Conservation (phyloP, 345 rosid species). For the Eutrema yunnanense region DNA sequence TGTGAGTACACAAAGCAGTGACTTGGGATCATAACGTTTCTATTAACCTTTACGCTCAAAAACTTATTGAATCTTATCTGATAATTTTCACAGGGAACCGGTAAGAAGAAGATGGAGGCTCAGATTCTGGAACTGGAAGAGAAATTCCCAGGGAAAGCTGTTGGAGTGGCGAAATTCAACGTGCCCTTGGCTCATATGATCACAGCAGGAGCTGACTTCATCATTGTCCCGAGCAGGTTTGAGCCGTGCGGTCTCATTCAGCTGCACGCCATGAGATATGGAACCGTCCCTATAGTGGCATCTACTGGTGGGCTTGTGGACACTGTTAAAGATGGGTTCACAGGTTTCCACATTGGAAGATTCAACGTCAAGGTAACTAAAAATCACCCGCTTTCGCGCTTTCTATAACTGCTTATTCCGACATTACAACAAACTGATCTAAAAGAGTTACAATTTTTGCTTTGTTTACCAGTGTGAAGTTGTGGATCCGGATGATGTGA, state of each 20-base stretch:
- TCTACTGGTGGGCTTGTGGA: slow-evolving; percentile 97
- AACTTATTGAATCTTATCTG: neutral
- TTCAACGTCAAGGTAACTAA: slow-evolving; percentile 64
- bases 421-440: neutral
- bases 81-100: slow-evolving; percentile 62
- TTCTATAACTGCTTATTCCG: neutral
- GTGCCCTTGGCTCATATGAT: slow-evolving; percentile 84
- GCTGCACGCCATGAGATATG: slow-evolving; percentile 94
- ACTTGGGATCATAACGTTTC: neutral
- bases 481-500: slow-evolving; percentile 77
- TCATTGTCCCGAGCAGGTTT: slow-evolving; percentile 82
- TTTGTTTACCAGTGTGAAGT: slow-evolving; percentile 59
- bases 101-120: slow-evolving; percentile 72
- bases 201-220: slow-evolving; percentile 83
- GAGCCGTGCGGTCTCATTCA: slow-evolving; percentile 99
- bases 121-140: slow-evolving; percentile 64
- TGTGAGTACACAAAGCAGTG: slow-evolving; percentile 39
- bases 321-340: slow-evolving; percentile 82
- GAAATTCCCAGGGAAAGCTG: slow-evolving; percentile 58
- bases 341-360: slow-evolving; percentile 90
- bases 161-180: slow-evolving; percentile 79
- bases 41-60: neutral
- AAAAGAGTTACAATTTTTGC: neutral
- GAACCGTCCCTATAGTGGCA: slow-evolving; percentile 91
- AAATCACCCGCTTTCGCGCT: neutral